Conservation (phyloP, 2,329 filamentous ascomycete genomes). For the Leptographium lundbergii region DNA sequence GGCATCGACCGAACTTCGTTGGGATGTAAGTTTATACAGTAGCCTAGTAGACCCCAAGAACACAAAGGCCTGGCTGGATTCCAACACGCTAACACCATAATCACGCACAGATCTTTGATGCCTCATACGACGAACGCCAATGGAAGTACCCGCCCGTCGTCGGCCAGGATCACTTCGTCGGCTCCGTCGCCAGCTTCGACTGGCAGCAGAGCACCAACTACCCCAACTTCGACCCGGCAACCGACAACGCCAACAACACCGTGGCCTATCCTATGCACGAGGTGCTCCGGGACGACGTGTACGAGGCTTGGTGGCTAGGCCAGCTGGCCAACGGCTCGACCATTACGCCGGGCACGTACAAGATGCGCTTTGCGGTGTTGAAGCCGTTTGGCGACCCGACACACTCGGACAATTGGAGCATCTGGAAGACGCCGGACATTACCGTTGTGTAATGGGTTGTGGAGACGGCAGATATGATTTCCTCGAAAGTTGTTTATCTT, state of each 20-base stretch:
- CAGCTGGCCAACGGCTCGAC: slow-evolving; percentile 17
- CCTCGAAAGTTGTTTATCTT: background rate
- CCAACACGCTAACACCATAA: background rate
- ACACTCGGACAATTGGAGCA: slow-evolving; percentile 1
- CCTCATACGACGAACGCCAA: slow-evolving; percentile 12
- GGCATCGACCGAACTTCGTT: slow-evolving; percentile 15
- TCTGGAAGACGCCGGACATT: background rate
- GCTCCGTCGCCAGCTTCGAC: slow-evolving; percentile 10
- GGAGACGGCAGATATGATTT: background rate
- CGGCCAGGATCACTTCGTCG: slow-evolving; percentile 14
- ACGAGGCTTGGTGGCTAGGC: slow-evolving; percentile 11
- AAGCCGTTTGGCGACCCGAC: background rate
- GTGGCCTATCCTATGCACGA: slow-evolving; percentile 11
- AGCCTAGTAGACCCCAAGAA: background rate
- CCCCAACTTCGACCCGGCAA: background rate
- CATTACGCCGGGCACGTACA: slow-evolving; percentile 21
- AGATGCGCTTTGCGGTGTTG: slow-evolving; percentile 1
- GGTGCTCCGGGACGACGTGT: slow-evolving; percentile 7
- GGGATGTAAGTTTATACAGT: slow-evolving; percentile 14
- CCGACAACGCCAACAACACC: slow-evolving; percentile 6
- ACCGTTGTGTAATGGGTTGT: background rate
- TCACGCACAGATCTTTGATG: slow-evolving; percentile 10
- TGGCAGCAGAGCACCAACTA: background rate
- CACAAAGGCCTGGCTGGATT: background rate
- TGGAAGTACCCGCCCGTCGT: slow-evolving; percentile 16